Base-by-base conservation (phyloP, 768 basidiomycete genomes). In the Dentipellis fragilis region DNA sequence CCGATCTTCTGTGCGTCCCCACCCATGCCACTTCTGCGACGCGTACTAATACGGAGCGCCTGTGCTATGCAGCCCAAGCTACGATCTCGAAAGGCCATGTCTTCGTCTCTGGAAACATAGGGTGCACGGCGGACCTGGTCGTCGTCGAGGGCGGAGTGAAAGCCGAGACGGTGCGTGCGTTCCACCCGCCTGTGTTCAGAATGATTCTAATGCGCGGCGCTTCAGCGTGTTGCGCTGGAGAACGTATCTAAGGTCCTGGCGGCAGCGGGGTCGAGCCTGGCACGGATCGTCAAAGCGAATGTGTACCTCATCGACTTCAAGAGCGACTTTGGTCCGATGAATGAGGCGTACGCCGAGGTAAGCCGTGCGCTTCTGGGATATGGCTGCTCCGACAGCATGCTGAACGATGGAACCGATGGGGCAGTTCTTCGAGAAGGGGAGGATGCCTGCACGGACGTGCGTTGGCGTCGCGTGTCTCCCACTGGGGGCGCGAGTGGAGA, bases 361-460 rank as follows among this genome's bases (percentile, higher is more conserved):
- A 1, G 58, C 22, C 14, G n/a, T 10, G 29, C 2, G 63, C 50
- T 38, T 4, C 9, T n/a, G 17, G 22, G 14, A 10, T 17, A 12
- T 22, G 39, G 51, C 2, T 23, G 48, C 10, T 6, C 17, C 16
- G n/a, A 23, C 38, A 19, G 19, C 8, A 35, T 9, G 37, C 36
- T 17, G 17, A 19, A 12, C 3, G 19, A 10, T 37, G 22, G 12
- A 12, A 19, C 42, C 19, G n/a, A 7, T 2, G 17, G 11, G 36
- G 29, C 54, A 83, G 81, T 80, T 77, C 62, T 80, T 82, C 54
- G 63, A 71, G 17, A 65, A 65, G 52, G 67, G 67, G 10, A 70
- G 65, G 21, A 67, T 78, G 58, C 82, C 80, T 14, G 80, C 81
- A 5, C 71, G 81, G 46, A 82, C 81, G 34, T 81, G 80, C 63